These are phyloP conservation scores for Arxiozyma bovina DNA, from an alignment of 1,139 yeast genomes.

Conservation along the genomic window DNA sequence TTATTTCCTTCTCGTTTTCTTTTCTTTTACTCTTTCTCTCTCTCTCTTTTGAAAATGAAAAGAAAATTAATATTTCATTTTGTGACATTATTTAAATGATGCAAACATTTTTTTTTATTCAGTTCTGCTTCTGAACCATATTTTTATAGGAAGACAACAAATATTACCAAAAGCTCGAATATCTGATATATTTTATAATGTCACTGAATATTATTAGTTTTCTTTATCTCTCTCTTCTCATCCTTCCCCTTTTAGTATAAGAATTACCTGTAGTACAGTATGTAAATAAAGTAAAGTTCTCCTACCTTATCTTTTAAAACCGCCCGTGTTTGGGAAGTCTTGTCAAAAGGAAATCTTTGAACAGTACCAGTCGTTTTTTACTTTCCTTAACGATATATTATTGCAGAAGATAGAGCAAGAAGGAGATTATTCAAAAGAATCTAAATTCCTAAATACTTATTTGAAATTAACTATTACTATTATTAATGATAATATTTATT, in stretches of 20 bases:
- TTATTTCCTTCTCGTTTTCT: conserved; percentile 1
- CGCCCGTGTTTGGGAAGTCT: too few relatives aligned
- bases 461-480: too few relatives aligned
- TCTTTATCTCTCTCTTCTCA: background rate
- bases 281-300: too few relatives aligned
- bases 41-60: background rate
- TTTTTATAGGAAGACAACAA: conserved; percentile 29
- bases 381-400: too few relatives aligned
- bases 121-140: conserved; percentile 33
- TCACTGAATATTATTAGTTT: background rate
- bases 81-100: conserved; percentile 17
- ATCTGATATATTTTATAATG: conserved; percentile 1
- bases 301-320: background rate
- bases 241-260: too few relatives aligned
- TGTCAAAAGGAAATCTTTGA: too few relatives aligned
- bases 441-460: background rate
- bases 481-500: background rate
- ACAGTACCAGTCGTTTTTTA: too few relatives aligned
- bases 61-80: background rate
- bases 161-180: conserved; percentile 20
- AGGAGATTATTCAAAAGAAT: too few relatives aligned
- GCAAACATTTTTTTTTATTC: conserved; percentile 24
- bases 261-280: background rate
- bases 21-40: background rate
- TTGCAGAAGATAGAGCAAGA: too few relatives aligned